phyloP scores from a whole-genome alignment of 2,329 filamentous ascomycete genomes.

The Exophiala spinifera region DNA sequence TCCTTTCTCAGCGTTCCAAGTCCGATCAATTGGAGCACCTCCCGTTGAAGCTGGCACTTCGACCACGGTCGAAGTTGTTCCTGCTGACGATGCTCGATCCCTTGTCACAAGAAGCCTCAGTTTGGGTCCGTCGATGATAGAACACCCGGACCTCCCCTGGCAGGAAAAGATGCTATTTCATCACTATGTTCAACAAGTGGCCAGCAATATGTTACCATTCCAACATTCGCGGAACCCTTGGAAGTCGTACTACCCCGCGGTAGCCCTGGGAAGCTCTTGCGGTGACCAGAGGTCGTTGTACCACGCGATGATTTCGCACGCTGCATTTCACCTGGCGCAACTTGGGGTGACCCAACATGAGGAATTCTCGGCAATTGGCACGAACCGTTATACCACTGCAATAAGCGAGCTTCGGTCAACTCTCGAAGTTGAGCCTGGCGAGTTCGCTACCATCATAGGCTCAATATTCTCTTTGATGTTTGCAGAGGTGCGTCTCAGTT shows the following conservation, averaged over 20 bases:
- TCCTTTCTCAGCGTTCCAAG: too few species aligned
- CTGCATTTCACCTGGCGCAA: constrained; percentile 14
- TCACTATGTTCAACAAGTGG: constrained; percentile 25
- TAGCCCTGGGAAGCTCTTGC: constrained; percentile 11
- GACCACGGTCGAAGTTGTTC: too few species aligned
- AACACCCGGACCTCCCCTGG: too few species aligned
- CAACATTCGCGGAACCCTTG: constrained; percentile 26
- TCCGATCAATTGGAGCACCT: neutral
- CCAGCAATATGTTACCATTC: constrained; percentile 27
- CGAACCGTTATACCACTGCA: constrained; percentile 9
- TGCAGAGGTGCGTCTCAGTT: too few species aligned
- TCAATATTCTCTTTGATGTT: neutral
- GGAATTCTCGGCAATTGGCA: neutral
- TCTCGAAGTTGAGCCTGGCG: neutral
- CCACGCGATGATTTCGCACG: constrained; percentile 8
- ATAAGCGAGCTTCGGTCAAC: neutral
- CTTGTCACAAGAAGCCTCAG: neutral
- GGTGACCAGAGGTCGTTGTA: constrained; percentile 7
- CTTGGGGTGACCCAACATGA: neutral
- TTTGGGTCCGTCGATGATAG: constrained; percentile 1
- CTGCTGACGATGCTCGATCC: neutral
- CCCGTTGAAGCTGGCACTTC: too few species aligned
- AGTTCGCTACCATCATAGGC: constrained; percentile 1
- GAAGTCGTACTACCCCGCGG: constrained; percentile 24
- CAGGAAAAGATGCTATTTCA: constrained; percentile 25